A percentile compares a stretch with the other conserved stretches of the same genome.
These are phyloP conservation scores for Aristolochia contorta DNA, from an alignment of 164 flowering plant species.

Conservation along the genomic window DNA sequence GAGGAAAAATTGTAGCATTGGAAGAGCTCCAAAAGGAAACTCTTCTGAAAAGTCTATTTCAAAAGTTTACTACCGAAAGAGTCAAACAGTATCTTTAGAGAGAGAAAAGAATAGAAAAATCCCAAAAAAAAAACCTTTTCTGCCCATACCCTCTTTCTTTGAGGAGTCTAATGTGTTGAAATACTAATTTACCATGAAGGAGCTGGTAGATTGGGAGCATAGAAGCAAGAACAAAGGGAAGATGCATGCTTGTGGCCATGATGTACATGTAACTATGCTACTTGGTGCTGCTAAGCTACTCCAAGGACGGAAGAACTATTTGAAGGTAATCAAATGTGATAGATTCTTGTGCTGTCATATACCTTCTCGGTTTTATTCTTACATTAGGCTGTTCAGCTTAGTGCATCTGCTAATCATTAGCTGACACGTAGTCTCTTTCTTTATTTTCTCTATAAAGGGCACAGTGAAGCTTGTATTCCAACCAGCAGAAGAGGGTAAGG, in stretches of 20 bases:
- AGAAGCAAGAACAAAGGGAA: conserved; percentile 21
- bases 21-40: too few species aligned
- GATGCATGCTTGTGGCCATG: conserved; percentile 36
- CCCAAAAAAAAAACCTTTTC: neutral
- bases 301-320: conserved; percentile 25
- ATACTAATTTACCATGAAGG: conserved; percentile 21
- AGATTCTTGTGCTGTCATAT: neutral
- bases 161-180: conserved; percentile 1
- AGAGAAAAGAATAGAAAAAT: too few species aligned
- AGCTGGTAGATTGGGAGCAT: conserved; percentile 48
- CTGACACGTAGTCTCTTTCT: neutral
- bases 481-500: conserved; percentile 72
- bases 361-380: too few species aligned
- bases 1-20: too few species aligned
- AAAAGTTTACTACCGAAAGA: too few species aligned
- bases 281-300: conserved; percentile 60
- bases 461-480: conserved; percentile 82
- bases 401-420: neutral
- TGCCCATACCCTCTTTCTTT: neutral
- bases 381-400: neutral
- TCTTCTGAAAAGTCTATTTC: too few species aligned
- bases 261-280: conserved; percentile 28
- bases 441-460: conserved; percentile 29
- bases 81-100: too few species aligned
- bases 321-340: conserved; percentile 19